These are phyloP conservation scores for Aciculoconidium aculeatum DNA, from an alignment of 805 yeast species.

Conservation along the genomic window DNA sequence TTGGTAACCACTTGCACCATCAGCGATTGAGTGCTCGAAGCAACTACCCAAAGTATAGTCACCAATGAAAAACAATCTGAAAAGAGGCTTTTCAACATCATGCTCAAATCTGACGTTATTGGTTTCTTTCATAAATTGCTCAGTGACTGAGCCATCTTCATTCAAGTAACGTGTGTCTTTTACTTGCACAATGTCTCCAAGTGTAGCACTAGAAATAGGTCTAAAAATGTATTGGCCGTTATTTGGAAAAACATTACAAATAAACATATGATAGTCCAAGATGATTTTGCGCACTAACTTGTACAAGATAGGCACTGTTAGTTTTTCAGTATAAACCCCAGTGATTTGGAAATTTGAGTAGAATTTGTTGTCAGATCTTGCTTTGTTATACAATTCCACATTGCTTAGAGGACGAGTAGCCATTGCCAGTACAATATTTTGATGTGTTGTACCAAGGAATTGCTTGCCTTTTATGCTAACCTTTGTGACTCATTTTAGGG, in stretches of 20 bases:
- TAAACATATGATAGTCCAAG: slow-evolving; percentile 29
- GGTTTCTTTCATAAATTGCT: slow-evolving; percentile 21
- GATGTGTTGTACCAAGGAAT: background rate
- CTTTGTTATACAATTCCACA: slow-evolving; percentile 30
- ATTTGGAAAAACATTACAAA: slow-evolving; percentile 25
- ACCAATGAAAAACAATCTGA: slow-evolving; percentile 22
- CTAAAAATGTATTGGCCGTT: slow-evolving; percentile 12
- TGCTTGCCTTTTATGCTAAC: background rate
- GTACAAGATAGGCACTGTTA: slow-evolving; percentile 14
- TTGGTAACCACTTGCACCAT: slow-evolving; percentile 29
- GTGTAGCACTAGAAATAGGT: slow-evolving; percentile 18
- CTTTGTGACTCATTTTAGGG: too few species aligned
- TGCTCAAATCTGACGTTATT: slow-evolving; percentile 16
- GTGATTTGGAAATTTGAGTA: slow-evolving; percentile 31
- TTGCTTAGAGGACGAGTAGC: slow-evolving; percentile 22
- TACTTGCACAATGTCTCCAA: slow-evolving; percentile 23
- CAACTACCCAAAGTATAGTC: slow-evolving; percentile 13
- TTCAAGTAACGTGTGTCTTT: slow-evolving; percentile 8
- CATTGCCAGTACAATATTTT: slow-evolving; percentile 1
- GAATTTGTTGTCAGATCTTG: slow-evolving; percentile 23
- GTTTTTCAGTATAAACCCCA: slow-evolving; percentile 21
- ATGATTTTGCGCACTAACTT: slow-evolving; percentile 26
- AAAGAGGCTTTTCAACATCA: slow-evolving; percentile 21
- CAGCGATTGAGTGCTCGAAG: slow-evolving; percentile 36
- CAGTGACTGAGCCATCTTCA: slow-evolving; percentile 17